Percentiles rank a stretch among this genome's conserved stretches.
phyloP scores from a whole-genome alignment of 1,284 basidiomycete genomes.

The Irpex lacteus region DNA sequence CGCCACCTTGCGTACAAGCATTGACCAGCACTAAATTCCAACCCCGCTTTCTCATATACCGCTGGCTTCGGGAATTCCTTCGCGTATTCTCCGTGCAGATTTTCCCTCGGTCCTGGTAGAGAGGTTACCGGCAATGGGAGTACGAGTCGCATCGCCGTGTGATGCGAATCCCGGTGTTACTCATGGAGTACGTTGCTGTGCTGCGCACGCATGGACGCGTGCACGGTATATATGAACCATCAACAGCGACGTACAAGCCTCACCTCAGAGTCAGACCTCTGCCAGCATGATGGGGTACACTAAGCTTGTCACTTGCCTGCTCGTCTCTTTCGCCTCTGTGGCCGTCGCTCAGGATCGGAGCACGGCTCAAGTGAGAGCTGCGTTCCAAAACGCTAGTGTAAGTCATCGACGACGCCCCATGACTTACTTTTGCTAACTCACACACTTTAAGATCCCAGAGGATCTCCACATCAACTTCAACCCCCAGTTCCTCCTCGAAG shows the following conservation, averaged over 20 bases:
- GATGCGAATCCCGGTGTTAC: not conserved
- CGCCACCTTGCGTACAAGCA: not conserved
- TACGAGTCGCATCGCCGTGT: not conserved
- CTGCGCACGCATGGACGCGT: not conserved
- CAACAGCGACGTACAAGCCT: not conserved
- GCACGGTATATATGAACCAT: not conserved
- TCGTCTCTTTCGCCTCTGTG: not conserved
- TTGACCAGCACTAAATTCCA: not conserved
- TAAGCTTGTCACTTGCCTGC: not conserved
- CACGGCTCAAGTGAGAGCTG: not conserved
- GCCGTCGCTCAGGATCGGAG: not conserved
- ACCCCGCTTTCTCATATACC: not conserved
- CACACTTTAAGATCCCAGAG: conserved; percentile 11
- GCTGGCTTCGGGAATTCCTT: not conserved
- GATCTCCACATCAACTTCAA: conserved; percentile 14
- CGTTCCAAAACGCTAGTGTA: not conserved
- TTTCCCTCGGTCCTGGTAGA: not conserved
- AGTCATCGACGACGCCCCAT: not conserved
- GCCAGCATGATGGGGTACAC: not conserved
- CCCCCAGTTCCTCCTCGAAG: conserved; percentile 16
- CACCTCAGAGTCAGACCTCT: not conserved
- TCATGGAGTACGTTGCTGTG: not conserved
- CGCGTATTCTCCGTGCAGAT: not conserved
- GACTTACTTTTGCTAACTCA: not conserved
- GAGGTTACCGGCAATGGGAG: not conserved